A percentile compares a stretch with the other conserved stretches of the same genome.
Evolutionary conservation across 495 filamentous ascomycete genomes (phyloP).

Genomic region (Hypoxylon fuscum): DNA sequence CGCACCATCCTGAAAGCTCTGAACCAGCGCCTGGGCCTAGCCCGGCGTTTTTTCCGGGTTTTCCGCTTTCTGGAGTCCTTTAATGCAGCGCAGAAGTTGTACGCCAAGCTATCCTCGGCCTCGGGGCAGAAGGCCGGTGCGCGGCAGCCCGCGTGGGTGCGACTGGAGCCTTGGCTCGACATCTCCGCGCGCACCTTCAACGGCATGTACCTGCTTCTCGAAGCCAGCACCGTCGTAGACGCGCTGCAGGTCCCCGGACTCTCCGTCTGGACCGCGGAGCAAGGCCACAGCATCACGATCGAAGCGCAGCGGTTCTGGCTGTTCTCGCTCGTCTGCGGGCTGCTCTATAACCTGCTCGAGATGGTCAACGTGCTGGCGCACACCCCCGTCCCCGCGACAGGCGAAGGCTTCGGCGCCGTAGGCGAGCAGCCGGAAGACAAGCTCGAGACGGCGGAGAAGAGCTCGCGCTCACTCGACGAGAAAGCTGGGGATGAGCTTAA

Average conservation of each 20-base stretch:
- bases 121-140: background rate
- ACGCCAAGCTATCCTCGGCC: constrained; percentile 5
- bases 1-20: constrained; percentile 36
- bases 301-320: constrained; percentile 75
- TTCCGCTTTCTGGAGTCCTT: constrained; percentile 73
- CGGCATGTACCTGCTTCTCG: constrained; percentile 59
- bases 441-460: constrained; percentile 5
- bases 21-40: constrained; percentile 47
- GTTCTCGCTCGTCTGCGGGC: constrained; percentile 58
- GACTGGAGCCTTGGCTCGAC: constrained; percentile 44
- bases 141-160: constrained; percentile 1
- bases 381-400: constrained; percentile 21
- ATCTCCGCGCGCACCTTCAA: constrained; percentile 52
- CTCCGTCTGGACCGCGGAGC: constrained; percentile 43
- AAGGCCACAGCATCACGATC: constrained; percentile 41
- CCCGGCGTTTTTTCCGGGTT: constrained; percentile 67
- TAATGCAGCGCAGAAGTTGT: constrained; percentile 52
- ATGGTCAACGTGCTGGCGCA: constrained; percentile 34
- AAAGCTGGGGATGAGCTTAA: constrained; percentile 1
- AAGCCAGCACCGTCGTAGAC: constrained; percentile 50
- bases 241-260: constrained; percentile 62
- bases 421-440: constrained; percentile 7
- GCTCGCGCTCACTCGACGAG: constrained; percentile 3
- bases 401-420: constrained; percentile 11
- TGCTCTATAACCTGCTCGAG: constrained; percentile 31